A percentile compares a stretch with the other conserved stretches of the same genome.
These are phyloP conservation scores for Saxispiralis lemnorum DNA, from an alignment of 495 filamentous ascomycete species.

Conservation along the genomic window DNA sequence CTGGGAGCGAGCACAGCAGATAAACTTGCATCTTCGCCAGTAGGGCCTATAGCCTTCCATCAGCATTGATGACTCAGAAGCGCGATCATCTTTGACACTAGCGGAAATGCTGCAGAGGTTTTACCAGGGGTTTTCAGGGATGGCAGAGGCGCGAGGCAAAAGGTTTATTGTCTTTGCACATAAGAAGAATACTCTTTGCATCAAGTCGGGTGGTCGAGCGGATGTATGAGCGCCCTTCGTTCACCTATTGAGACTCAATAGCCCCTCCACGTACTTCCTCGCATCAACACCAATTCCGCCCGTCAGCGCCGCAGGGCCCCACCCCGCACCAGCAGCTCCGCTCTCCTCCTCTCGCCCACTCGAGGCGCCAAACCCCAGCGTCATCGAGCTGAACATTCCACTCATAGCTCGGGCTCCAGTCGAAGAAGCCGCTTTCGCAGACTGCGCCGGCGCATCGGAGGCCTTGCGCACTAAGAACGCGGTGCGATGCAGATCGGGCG, in stretches of 20 bases:
- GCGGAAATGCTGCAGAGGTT: no score
- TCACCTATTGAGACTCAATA: conserved; percentile 58
- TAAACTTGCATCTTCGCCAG: no score
- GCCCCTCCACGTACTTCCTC: conserved; percentile 63
- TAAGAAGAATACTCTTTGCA: no score
- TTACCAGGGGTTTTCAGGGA: no score
- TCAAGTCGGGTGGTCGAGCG: no score
- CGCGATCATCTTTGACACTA: no score
- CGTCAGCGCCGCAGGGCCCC: conserved; percentile 47
- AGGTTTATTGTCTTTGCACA: no score
- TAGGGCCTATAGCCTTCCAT: no score
- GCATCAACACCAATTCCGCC: conserved; percentile 83
- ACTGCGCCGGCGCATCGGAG: conserved; percentile 38
- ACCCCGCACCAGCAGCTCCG: conserved; percentile 23
- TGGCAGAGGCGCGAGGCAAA: no score
- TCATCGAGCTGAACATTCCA: conserved; percentile 14
- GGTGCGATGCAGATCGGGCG: conserved; percentile 29
- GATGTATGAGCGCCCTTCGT: not conserved
- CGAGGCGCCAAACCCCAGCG: conserved; percentile 1
- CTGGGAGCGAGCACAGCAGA: no score
- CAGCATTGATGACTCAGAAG: no score
- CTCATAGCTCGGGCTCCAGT: conserved; percentile 17
- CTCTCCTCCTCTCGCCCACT: conserved; percentile 6
- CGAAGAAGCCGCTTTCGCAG: conserved; percentile 20
- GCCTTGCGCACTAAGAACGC: conserved; percentile 66